These are phyloP conservation scores for Bipolaris bicolor DNA, from an alignment of 2,329 filamentous ascomycete species.

Conservation along the genomic window DNA sequence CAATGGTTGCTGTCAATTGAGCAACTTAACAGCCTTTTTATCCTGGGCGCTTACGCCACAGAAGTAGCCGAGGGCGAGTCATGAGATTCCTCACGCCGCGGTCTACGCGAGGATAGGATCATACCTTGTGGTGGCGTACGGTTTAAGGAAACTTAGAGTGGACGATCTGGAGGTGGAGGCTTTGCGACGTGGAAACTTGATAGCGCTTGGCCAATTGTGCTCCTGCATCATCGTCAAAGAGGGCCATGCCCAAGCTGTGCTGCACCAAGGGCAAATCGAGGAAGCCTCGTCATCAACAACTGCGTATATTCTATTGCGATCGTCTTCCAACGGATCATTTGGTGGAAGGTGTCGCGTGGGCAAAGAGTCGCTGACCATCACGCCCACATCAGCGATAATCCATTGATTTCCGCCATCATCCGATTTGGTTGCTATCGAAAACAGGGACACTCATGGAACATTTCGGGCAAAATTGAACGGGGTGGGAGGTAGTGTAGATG, in stretches of 20 bases:
- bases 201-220: background rate
- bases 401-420: background rate
- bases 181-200: background rate
- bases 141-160: constrained; percentile 1
- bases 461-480: background rate
- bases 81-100: constrained; percentile 21
- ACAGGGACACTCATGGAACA: background rate
- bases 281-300: background rate
- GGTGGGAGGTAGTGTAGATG: background rate
- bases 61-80: constrained; percentile 6
- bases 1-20: constrained; percentile 19
- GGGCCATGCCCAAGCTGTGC: constrained; percentile 3
- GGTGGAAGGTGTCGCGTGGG: background rate
- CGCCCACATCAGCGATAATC: background rate
- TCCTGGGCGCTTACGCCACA: constrained; percentile 3
- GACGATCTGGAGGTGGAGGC: background rate
- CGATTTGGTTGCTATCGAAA: background rate
- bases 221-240: background rate
- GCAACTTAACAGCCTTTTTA: constrained; percentile 16
- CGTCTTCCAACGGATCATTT: background rate
- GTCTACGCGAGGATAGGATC: constrained; percentile 14
- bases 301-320: constrained; percentile 1
- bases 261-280: background rate
- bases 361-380: background rate
- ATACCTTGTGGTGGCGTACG: constrained; percentile 10